Evolutionary conservation across 1,284 basidiomycete species (phyloP).

Genomic region (Trichosporon sp.): DNA sequence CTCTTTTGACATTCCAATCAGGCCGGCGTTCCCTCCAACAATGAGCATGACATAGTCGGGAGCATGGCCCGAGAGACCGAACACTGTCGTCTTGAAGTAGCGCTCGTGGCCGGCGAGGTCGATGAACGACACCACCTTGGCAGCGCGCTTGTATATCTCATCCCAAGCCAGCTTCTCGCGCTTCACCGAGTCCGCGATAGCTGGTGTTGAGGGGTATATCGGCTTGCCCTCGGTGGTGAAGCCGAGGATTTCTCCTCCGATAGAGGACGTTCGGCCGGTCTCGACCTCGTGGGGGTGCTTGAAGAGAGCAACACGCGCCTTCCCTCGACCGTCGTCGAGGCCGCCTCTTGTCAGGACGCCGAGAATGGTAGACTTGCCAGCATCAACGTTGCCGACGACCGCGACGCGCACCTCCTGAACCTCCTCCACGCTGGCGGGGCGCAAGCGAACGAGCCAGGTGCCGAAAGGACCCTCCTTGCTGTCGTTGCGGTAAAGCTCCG

Average conservation of each 20-base stretch:
- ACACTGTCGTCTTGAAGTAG: slow-evolving; percentile 79
- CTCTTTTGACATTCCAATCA: slow-evolving; percentile 98
- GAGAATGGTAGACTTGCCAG: slow-evolving; percentile 89
- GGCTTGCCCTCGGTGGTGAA: slow-evolving; percentile 69
- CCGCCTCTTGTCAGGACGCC: slow-evolving; percentile 65
- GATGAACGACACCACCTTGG: slow-evolving; percentile 93
- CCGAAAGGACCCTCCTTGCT: slow-evolving; percentile 24
- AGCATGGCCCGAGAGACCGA: slow-evolving; percentile 87
- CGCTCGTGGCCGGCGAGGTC: slow-evolving; percentile 88
- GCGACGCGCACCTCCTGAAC: slow-evolving; percentile 83
- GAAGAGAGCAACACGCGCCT: slow-evolving; percentile 86
- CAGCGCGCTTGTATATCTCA: slow-evolving; percentile 82
- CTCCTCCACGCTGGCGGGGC: slow-evolving; percentile 46
- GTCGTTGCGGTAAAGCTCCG: slow-evolving; percentile 38
- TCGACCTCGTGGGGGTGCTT: slow-evolving; percentile 97
- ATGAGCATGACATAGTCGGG: slow-evolving; percentile 95
- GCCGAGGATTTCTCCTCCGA: slow-evolving; percentile 94
- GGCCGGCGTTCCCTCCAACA: slow-evolving; percentile 86
- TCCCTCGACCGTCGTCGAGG: slow-evolving; percentile 90
- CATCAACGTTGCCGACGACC: slow-evolving; percentile 80
- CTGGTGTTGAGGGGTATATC: slow-evolving; percentile 61
- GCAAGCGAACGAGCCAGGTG: slow-evolving; percentile 43
- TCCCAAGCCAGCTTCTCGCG: slow-evolving; percentile 91
- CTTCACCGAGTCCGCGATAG: slow-evolving; percentile 61
- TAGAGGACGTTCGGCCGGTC: slow-evolving; percentile 86